Evolutionary conservation across 176 grass and related monocot species (phyloP).

Genomic region (Triticum turgidum): DNA sequence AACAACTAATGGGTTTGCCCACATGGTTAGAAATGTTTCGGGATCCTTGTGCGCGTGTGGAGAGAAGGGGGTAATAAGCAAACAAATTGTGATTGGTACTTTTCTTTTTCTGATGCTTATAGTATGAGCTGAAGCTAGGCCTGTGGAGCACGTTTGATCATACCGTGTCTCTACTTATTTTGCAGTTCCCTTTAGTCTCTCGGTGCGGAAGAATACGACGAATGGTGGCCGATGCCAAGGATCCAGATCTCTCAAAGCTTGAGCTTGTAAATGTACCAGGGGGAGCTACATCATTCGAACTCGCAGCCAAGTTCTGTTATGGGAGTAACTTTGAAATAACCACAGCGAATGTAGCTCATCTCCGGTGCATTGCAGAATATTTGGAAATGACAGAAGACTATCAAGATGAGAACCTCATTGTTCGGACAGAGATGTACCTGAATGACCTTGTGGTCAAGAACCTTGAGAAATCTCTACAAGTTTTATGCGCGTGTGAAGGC

Average conservation of each 20-base stretch:
- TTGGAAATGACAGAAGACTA: constrained; percentile 93
- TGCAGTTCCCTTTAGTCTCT: constrained; percentile 67
- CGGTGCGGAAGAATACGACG: constrained; percentile 61
- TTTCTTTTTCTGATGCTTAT: not conserved
- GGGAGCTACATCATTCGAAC: constrained; percentile 66
- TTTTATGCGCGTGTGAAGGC: constrained; percentile 59
- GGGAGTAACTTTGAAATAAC: constrained; percentile 79
- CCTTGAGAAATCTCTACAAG: constrained; percentile 59
- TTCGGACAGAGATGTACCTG: constrained; percentile 55
- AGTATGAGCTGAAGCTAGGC: not conserved
- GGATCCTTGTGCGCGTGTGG: no score
- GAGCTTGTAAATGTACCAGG: constrained; percentile 75
- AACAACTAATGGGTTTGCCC: not conserved
- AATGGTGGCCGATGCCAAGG: constrained; percentile 38
- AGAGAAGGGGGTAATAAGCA: no score
- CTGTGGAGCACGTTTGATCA: not conserved
- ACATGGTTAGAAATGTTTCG: no score
- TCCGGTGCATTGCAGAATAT: constrained; percentile 70
- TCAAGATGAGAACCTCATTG: constrained; percentile 61
- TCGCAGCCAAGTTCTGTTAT: constrained; percentile 79
- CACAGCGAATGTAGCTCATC: constrained; percentile 53
- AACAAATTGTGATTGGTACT: not conserved
- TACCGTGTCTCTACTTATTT: not conserved
- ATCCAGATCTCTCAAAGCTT: constrained; percentile 42
- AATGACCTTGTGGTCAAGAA: constrained; percentile 61